Evolutionary conservation across 1,284 basidiomycete species (phyloP).

Genomic region (Austroboletus rostrupii): DNA sequence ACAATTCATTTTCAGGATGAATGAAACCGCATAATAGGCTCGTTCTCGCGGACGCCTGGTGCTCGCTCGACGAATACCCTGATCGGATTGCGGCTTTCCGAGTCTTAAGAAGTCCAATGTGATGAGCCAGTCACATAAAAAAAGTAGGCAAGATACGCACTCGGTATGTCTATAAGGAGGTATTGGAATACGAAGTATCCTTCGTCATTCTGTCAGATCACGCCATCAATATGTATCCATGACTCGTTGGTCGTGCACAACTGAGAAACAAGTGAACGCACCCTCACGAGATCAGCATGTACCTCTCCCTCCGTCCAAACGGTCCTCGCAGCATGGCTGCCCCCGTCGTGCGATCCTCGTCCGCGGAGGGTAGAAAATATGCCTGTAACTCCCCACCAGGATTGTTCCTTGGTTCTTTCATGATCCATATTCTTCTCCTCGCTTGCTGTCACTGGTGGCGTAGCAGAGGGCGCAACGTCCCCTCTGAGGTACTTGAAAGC

Average conservation of each 20-base stretch:
- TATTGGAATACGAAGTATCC: conserved; percentile 78
- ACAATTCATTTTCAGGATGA: conserved; percentile 28
- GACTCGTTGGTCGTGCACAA: background rate
- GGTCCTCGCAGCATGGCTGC: conserved; percentile 33
- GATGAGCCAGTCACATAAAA: background rate
- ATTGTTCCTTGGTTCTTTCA: conserved; percentile 36
- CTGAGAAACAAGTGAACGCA: conserved; percentile 33
- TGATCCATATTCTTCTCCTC: conserved; percentile 29
- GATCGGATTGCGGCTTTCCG: conserved; percentile 55
- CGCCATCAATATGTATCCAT: conserved; percentile 7
- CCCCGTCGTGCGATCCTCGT: conserved; percentile 33
- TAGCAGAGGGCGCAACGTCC: conserved; percentile 39
- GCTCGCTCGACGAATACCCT: conserved; percentile 70
- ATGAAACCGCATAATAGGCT: conserved; percentile 67
- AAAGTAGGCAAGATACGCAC: conserved; percentile 41
- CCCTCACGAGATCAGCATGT: conserved; percentile 72
- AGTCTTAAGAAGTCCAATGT: conserved; percentile 36
- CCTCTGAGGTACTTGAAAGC: conserved; percentile 71
- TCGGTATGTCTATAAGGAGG: conserved; percentile 73
- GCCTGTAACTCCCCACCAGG: conserved; percentile 55
- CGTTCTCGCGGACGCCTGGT: conserved; percentile 64
- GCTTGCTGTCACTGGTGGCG: conserved; percentile 20
- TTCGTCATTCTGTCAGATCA: conserved; percentile 54
- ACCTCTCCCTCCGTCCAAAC: conserved; percentile 73
- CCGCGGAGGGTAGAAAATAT: conserved; percentile 66